Base-by-base conservation (phyloP, 1,284 basidiomycete genomes). In the Ganoderma resinaceum region DNA sequence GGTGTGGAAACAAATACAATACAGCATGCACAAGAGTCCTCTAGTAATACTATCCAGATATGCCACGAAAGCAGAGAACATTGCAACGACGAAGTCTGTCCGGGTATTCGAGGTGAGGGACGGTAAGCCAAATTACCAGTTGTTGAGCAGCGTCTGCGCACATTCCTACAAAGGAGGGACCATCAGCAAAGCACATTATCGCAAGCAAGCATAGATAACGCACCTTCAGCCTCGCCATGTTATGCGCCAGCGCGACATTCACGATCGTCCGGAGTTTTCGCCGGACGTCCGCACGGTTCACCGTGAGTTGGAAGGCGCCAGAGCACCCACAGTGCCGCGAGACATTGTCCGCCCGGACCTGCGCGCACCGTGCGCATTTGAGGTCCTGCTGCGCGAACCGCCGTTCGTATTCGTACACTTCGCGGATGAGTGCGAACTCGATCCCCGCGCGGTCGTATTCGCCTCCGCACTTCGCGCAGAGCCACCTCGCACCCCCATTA, bases 341-440 rank as follows among this genome's bases (percentile, higher is more conserved):
- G 38, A 98, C 86, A 76, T 96, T 97, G 75, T 96, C 92, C 65
- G 92, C 89, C 74, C 94, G 94, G 69, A 97, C 88, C 80, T 95
- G 93, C 75, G 93, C 89, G 83, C 98, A 99, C 75, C 94, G 95
- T 26, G 84, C 81, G 79, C 98, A 99, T 11, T 89, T 85, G 74
- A 96, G 82, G 78, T 99, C 98, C 79, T 99, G 97, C 73, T 97
- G 92, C 43, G 94, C 88, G 77, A 93, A 97, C 46, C 89, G 84
- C 37, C 91, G 86, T 77, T 97, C 89, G 59, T 95, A 84, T 31
- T 85, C 82, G 61, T 90, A 86, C 33, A 97, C 88, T 76, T 92
- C 84, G 66, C 93, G 91, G 70, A 99, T 90, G 70, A 99, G 83
- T 63, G 91, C 87, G 76, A 94, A 91, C 81, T 99, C 97, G 76